Percentiles rank a stretch among this genome's conserved stretches.
Evolutionary conservation across 768 basidiomycete species (phyloP).

Genomic region (Serendipita sp.): DNA sequence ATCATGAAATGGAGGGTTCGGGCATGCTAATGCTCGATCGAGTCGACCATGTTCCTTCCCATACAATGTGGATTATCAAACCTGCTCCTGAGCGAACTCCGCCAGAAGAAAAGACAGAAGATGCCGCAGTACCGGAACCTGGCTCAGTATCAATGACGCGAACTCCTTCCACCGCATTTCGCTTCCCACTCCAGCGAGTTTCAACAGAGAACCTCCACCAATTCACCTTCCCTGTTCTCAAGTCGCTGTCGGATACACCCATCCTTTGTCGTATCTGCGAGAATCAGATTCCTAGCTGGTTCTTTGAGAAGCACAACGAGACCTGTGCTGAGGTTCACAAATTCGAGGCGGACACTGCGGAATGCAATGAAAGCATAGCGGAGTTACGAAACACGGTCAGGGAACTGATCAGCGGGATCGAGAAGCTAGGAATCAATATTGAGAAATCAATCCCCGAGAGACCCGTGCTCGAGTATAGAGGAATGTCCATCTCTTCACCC

Average conservation of each 20-base stretch:
- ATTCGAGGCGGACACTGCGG: conserved; percentile 84
- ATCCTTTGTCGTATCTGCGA: conserved; percentile 98
- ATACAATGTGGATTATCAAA: conserved; percentile 97
- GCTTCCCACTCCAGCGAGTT: conserved; percentile 5
- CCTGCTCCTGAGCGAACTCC: conserved; percentile 40
- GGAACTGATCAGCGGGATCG: conserved; percentile 51
- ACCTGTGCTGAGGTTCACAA: conserved; percentile 94
- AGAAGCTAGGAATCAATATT: conserved; percentile 8
- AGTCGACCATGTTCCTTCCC: conserved; percentile 70
- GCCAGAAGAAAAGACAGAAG: conserved; percentile 14
- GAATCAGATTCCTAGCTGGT: conserved; percentile 93
- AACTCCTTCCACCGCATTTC: not conserved
- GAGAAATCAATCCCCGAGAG: conserved; percentile 27
- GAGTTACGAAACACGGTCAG: conserved; percentile 80
- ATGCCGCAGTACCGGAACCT: too few relatives aligned
- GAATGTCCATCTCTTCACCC: conserved; percentile 67
- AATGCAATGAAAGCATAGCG: conserved; percentile 81
- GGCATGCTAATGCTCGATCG: conserved; percentile 98
- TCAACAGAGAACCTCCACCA: conserved; percentile 13
- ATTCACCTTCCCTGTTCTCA: conserved; percentile 51
- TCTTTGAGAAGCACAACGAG: conserved; percentile 99
- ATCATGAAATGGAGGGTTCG: conserved; percentile 88
- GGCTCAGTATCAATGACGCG: not conserved
- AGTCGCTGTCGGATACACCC: conserved; percentile 62
- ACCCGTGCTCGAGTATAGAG: conserved; percentile 57